These are phyloP conservation scores for Croton setiger DNA, from an alignment of 441 rosid genomes.

Conservation along the genomic window DNA sequence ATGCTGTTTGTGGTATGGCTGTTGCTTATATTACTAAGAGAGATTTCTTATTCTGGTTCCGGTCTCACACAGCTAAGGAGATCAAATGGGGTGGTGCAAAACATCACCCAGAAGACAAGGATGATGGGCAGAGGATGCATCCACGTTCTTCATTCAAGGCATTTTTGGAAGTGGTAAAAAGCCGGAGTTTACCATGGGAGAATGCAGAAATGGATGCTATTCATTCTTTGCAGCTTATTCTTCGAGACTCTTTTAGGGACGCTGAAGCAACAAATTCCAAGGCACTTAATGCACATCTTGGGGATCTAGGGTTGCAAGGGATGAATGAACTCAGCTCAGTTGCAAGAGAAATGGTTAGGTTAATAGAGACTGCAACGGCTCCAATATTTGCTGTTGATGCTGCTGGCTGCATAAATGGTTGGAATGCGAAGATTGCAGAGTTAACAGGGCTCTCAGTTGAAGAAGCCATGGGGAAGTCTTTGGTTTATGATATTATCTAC, in stretches of 20 bases:
- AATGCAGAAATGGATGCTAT: conserved; percentile 97
- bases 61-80: conserved; percentile 90
- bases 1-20: conserved; percentile 97
- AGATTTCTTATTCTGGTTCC: conserved; percentile 92
- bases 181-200: conserved; percentile 90
- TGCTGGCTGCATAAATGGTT: conserved; percentile 78
- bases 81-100: conserved; percentile 99
- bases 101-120: conserved; percentile 95
- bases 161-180: conserved; percentile 92
- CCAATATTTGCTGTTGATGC: conserved; percentile 90
- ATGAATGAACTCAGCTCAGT: conserved; percentile 86
- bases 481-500: conserved; percentile 70
- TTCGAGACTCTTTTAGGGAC: conserved; percentile 81
- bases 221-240: conserved; percentile 88
- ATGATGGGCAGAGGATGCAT: conserved; percentile 91
- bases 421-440: conserved; percentile 92
- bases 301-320: conserved; percentile 63
- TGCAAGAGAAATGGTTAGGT: conserved; percentile 98
- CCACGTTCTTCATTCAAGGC: conserved; percentile 96
- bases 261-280: conserved; percentile 65
- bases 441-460: conserved; percentile 84
- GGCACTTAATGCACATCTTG: conserved; percentile 45
- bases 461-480: conserved; percentile 94
- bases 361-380: conserved; percentile 94
- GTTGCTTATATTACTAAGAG: conserved; percentile 79